Base-by-base conservation (phyloP, 2,329 filamentous ascomycete species). In the Sordariomycetes sp. region DNA sequence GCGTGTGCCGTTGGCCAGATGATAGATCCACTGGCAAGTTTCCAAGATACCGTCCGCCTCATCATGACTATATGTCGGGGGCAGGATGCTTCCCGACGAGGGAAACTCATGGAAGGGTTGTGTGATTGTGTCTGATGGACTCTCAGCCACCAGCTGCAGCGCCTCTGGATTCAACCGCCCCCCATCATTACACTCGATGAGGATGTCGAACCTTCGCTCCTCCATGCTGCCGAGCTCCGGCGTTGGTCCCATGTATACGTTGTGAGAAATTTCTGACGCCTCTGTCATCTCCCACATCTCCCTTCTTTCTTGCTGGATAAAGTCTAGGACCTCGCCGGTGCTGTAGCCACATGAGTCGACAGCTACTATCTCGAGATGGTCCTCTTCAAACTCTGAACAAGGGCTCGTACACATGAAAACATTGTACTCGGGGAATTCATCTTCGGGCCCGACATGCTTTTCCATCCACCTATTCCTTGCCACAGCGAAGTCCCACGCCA, bases 241-340 rank as follows among this genome's bases (percentile, higher is more conserved):
- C 0, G 86, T 92, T 3, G 86, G 85, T 1, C 92, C 92, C 39
- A 95, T 68, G 73, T 82, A 96, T 18, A 96, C 86, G 51, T 95
- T 95, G 44, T 75, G 71, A 34, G 85, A 79, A 42, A 96, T 94
- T 55, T 94, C 84, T 1, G 87, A 87, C 4, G 88, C 82, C 47
- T 77, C 77, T 9, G 90, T 88, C 90, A 96, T 95, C 39, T 72
- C 72, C 55, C 84, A 87, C 90, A 98, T 96, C 61, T 98, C 92
- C 32, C 75, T 60, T 37, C 88, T 74, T 57, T 98, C 92, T 63
- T 86, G 86, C 46, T 84, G 80, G 52, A 86, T 85, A 53, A 98
- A 92, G 56, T 96, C 88, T 48, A 94, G 69, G 17, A 92, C 79
- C 14, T 79, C 74, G 19, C 84, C 85, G 0, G 86, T 93, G 47